These are phyloP conservation scores for Pinus taeda DNA, from an alignment of 75 land plant species.

Conservation along the genomic window DNA sequence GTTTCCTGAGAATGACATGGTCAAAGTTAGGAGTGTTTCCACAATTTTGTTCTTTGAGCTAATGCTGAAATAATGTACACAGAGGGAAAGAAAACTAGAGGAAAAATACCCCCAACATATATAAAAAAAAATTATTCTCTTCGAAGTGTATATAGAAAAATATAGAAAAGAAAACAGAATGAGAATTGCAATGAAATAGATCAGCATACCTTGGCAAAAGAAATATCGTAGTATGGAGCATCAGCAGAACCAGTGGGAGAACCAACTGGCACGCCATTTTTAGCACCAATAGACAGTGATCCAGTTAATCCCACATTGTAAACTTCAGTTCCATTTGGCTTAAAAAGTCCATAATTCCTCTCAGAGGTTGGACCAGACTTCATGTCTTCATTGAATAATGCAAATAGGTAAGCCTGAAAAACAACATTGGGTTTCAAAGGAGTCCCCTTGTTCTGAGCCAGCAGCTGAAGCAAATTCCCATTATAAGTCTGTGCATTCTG, in stretches of 20 bases:
- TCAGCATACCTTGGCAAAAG: neutral
- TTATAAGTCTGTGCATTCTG: conserved; percentile 49
- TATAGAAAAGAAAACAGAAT: neutral
- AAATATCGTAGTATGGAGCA: neutral
- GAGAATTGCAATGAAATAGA: neutral
- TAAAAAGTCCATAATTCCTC: conserved; percentile 62
- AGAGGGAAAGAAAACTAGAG: too few relatives aligned
- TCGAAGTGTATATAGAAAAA: too few relatives aligned
- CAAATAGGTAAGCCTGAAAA: conserved; percentile 58
- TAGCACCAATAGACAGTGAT: neutral
- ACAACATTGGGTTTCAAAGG: conserved; percentile 43
- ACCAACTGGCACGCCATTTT: neutral
- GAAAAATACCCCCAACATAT: too few relatives aligned
- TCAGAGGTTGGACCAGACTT: conserved; percentile 61
- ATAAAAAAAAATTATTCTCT: too few relatives aligned
- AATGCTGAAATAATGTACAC: too few relatives aligned
- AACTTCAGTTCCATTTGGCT: conserved; percentile 31
- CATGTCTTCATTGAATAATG: conserved; percentile 72
- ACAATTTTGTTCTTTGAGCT: neutral
- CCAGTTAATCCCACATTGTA: conserved; percentile 16
- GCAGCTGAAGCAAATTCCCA: conserved; percentile 34
- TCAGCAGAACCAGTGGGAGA: neutral
- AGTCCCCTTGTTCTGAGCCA: conserved; percentile 36
- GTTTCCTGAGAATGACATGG: neutral
- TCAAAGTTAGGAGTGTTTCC: neutral